These are phyloP conservation scores for Alternaria brassicicola DNA, from an alignment of 2,329 filamentous ascomycete species.

Conservation along the genomic window DNA sequence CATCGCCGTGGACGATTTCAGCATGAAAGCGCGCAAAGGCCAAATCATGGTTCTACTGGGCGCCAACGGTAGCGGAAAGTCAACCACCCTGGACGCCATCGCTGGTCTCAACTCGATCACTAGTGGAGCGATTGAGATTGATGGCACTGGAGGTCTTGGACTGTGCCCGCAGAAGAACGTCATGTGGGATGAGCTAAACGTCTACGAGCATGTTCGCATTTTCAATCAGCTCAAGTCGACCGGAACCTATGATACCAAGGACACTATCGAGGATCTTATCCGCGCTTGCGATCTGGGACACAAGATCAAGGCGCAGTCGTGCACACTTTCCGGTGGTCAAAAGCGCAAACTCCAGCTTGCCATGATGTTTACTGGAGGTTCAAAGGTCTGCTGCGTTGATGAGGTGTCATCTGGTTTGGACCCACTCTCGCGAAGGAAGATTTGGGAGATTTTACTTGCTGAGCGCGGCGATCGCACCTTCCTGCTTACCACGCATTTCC, in stretches of 20 bases:
- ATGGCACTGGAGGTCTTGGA: conserved; percentile 79
- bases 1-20: conserved; percentile 77
- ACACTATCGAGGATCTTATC: conserved; percentile 68
- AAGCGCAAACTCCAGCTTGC: conserved; percentile 91
- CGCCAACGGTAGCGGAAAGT: conserved; percentile 90
- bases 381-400: conserved; percentile 85
- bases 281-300: conserved; percentile 73
- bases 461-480: conserved; percentile 84
- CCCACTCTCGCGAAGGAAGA: conserved; percentile 82
- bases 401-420: conserved; percentile 90
- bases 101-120: conserved; percentile 81
- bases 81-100: conserved; percentile 86
- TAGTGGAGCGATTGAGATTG: conserved; percentile 76
- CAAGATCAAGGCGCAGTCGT: conserved; percentile 74
- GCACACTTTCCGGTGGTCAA: conserved; percentile 86
- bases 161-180: conserved; percentile 94
- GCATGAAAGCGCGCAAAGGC: conserved; percentile 72
- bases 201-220: conserved; percentile 81
- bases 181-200: conserved; percentile 86
- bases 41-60: conserved; percentile 87
- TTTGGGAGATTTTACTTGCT: conserved; percentile 90
- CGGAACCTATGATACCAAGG: conserved; percentile 58
- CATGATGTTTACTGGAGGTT: conserved; percentile 94
- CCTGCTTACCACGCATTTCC: conserved; percentile 88
- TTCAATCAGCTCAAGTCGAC: conserved; percentile 81